Evolutionary conservation across 768 basidiomycete genomes (phyloP).

Genomic region (Tephrocybe sp.): DNA sequence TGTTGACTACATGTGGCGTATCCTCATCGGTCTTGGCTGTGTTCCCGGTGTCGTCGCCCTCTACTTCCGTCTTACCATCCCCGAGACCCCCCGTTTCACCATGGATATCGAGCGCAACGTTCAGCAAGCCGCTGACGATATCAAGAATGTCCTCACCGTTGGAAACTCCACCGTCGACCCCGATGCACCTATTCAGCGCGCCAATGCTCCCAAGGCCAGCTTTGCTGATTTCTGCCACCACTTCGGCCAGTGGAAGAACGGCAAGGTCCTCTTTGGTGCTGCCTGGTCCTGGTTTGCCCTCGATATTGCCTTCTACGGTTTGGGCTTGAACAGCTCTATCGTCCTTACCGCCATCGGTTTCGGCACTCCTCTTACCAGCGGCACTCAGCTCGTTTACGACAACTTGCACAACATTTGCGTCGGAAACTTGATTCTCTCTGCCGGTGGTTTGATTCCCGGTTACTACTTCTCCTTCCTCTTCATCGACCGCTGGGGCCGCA

Average conservation of each 20-base stretch:
- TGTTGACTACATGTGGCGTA: slow-evolving; percentile 81
- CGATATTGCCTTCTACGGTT: slow-evolving; percentile 87
- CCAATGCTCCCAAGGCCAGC: slow-evolving; percentile 65
- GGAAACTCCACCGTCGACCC: slow-evolving; percentile 48
- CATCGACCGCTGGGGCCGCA: slow-evolving; percentile 79
- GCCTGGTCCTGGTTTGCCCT: slow-evolving; percentile 89
- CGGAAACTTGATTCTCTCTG: slow-evolving; percentile 75
- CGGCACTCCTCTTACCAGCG: slow-evolving; percentile 41
- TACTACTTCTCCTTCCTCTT: slow-evolving; percentile 67
- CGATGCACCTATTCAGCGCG: slow-evolving; percentile 57
- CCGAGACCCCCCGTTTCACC: slow-evolving; percentile 87
- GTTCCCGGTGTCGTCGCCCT: slow-evolving; percentile 79
- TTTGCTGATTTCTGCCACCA: slow-evolving; percentile 64
- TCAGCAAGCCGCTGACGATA: slow-evolving; percentile 69
- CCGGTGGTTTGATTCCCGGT: slow-evolving; percentile 79
- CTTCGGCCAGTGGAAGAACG: slow-evolving; percentile 74
- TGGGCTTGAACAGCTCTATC: slow-evolving; percentile 79
- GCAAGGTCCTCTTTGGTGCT: slow-evolving; percentile 75
- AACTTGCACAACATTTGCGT: slow-evolving; percentile 63
- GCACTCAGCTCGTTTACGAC: slow-evolving; percentile 45
- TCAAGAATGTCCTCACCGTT: slow-evolving; percentile 60
- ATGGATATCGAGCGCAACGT: slow-evolving; percentile 92
- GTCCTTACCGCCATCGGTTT: slow-evolving; percentile 77
- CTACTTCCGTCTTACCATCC: slow-evolving; percentile 91
- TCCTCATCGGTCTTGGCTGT: slow-evolving; percentile 85